Evolutionary conservation across 2,329 filamentous ascomycete genomes (phyloP).

Genomic region (Colletotrichum echinochloae): DNA sequence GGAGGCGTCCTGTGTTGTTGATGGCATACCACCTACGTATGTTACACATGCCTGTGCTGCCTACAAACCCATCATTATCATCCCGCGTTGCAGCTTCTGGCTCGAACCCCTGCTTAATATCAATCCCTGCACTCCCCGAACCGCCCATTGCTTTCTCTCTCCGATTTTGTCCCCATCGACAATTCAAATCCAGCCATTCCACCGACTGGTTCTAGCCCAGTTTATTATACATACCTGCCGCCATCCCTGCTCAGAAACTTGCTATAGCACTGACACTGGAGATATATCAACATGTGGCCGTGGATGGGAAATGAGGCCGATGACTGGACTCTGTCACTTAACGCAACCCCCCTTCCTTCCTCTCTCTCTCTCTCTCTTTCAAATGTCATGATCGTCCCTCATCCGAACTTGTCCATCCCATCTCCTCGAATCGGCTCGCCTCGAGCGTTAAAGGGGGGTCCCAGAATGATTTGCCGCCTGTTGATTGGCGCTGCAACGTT

Average conservation of each 20-base stretch:
- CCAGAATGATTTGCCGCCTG: conserved; percentile 23
- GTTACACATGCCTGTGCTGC: conserved; percentile 1
- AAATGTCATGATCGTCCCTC: conserved; percentile 27
- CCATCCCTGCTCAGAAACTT: conserved; percentile 30
- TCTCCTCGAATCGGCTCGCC: conserved; percentile 26
- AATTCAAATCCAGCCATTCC: conserved; percentile 13
- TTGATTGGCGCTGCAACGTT: conserved; percentile 39
- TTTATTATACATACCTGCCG: conserved; percentile 5
- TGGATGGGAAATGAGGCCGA: conserved; percentile 2
- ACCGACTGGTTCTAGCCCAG: conserved; percentile 23
- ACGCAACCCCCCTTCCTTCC: not conserved
- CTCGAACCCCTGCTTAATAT: conserved; percentile 24
- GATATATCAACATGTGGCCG: conserved; percentile 1
- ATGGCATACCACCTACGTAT: too few relatives aligned
- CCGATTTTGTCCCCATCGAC: not conserved
- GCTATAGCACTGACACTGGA: conserved; percentile 18
- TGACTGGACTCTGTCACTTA: not conserved
- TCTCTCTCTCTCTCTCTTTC: not conserved
- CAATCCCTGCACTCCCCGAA: conserved; percentile 16
- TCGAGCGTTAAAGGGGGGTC: not conserved
- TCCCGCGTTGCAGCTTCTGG: conserved; percentile 16
- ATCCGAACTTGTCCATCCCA: not conserved
- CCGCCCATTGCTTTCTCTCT: conserved; percentile 6
- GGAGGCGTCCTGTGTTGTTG: not conserved
- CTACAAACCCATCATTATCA: conserved; percentile 3